Conservation (phyloP, 169 alveolate genomes). For the Pseudocohnilembus persalinus region DNA sequence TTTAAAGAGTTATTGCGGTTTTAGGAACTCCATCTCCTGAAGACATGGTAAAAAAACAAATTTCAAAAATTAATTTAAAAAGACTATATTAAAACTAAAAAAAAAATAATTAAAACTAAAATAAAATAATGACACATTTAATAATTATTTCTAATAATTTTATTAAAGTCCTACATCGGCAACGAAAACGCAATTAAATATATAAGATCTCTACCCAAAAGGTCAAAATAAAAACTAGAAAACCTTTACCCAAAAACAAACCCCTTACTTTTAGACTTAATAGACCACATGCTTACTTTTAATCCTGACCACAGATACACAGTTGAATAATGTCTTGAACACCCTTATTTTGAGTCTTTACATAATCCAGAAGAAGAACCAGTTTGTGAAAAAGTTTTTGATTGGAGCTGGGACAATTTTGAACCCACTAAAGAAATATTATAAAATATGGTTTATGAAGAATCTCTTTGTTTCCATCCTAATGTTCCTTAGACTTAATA, state of each 20-base stretch:
- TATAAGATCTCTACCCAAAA: slow-evolving; percentile 76
- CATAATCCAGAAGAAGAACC: slow-evolving; percentile 80
- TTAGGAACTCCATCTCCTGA: slow-evolving; percentile 87
- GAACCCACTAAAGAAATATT: slow-evolving; percentile 65
- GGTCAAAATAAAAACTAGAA: slow-evolving; percentile 54
- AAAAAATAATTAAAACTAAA: too few relatives aligned
- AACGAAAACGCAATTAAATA: slow-evolving; percentile 81
- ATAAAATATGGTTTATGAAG: slow-evolving; percentile 68
- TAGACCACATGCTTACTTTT: slow-evolving; percentile 76
- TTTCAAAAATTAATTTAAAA: too few relatives aligned
- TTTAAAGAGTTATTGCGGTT: slow-evolving; percentile 84
- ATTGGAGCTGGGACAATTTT: slow-evolving; percentile 83
- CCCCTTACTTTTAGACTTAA: slow-evolving; percentile 78
- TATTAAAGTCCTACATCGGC: slow-evolving; percentile 45
- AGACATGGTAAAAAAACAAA: slow-evolving; percentile 77
- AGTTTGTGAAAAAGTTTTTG: slow-evolving; percentile 53
- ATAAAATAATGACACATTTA: too few relatives aligned
- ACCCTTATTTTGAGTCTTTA: slow-evolving; percentile 82
- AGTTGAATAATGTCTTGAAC: slow-evolving; percentile 76
- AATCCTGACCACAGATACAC: slow-evolving; percentile 77
- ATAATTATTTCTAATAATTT: too few relatives aligned
- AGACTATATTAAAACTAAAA: too few relatives aligned
- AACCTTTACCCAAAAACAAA: slow-evolving; percentile 52
- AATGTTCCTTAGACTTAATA: background rate
- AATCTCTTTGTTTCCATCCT: slow-evolving; percentile 26